phyloP scores from a whole-genome alignment of 805 yeast genomes.

The Metschnikowia noctiluminum region DNA sequence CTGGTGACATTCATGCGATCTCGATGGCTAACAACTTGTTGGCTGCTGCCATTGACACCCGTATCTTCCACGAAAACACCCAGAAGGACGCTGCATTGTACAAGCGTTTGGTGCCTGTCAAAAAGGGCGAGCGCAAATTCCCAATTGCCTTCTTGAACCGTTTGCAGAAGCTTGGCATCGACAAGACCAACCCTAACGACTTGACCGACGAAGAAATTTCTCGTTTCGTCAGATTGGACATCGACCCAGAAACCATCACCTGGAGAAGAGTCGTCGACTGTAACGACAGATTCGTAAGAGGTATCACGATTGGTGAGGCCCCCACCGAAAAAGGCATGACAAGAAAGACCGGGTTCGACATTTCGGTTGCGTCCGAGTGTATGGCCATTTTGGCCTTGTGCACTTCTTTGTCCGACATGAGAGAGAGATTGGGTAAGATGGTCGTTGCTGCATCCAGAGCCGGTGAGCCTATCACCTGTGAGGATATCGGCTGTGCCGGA shows the following conservation, averaged over 20 bases:
- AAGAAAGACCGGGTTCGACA: slow-evolving; percentile 76
- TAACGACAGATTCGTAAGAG: slow-evolving; percentile 77
- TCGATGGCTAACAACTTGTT: slow-evolving; percentile 76
- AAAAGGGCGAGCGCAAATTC: slow-evolving; percentile 67
- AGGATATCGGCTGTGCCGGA: slow-evolving; percentile 83
- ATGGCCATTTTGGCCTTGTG: slow-evolving; percentile 83
- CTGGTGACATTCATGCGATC: slow-evolving; percentile 85
- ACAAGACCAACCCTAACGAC: slow-evolving; percentile 67
- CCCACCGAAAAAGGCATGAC: slow-evolving; percentile 75
- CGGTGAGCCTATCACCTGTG: slow-evolving; percentile 77
- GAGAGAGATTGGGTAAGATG: slow-evolving; percentile 71
- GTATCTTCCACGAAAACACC: slow-evolving; percentile 80
- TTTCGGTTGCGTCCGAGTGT: slow-evolving; percentile 80
- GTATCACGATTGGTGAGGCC: slow-evolving; percentile 75
- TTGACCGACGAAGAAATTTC: slow-evolving; percentile 66
- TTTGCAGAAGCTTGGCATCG: slow-evolving; percentile 63
- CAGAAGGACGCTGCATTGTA: slow-evolving; percentile 72
- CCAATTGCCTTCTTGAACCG: slow-evolving; percentile 66
- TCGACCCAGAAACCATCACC: slow-evolving; percentile 76
- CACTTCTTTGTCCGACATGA: slow-evolving; percentile 64
- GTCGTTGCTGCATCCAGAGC: slow-evolving; percentile 67
- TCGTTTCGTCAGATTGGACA: slow-evolving; percentile 64
- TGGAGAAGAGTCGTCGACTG: slow-evolving; percentile 85
- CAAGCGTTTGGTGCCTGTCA: slow-evolving; percentile 71
- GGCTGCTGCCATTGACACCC: slow-evolving; percentile 83